phyloP scores from a whole-genome alignment of 768 basidiomycete genomes.

The Rickenella mellea region DNA sequence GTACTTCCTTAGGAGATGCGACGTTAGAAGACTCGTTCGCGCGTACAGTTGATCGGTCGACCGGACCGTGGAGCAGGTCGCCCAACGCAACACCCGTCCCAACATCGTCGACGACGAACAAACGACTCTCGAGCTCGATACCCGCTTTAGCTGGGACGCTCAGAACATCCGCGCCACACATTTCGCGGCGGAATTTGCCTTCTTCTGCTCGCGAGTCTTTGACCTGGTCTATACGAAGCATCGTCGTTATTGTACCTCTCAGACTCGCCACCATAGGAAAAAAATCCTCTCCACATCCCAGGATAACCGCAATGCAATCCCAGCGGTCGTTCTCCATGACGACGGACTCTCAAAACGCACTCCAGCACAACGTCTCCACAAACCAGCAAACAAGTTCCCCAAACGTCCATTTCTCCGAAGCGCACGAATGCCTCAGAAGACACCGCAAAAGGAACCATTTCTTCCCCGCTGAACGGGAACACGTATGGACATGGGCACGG shows the following conservation, averaged over 20 bases:
- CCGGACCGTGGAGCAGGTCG: no score
- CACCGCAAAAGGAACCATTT: slow-evolving; percentile 9
- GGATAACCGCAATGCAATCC: no score
- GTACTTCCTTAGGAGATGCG: no score
- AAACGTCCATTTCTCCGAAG: slow-evolving; percentile 16
- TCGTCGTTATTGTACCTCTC: slow-evolving; percentile 11
- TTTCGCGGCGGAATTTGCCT: slow-evolving; percentile 18
- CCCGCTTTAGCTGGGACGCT: slow-evolving; percentile 12
- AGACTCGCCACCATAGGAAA: slow-evolving; percentile 9
- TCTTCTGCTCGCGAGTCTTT: slow-evolving; percentile 21
- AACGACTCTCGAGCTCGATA: slow-evolving; percentile 21
- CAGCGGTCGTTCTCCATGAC: slow-evolving; percentile 35
- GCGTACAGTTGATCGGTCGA: no score
- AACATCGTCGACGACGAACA: slow-evolving; percentile 19
- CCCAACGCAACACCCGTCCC: slow-evolving; percentile 46
- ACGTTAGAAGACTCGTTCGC: no score
- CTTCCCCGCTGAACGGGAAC: slow-evolving; percentile 17
- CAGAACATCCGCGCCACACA: slow-evolving; percentile 15
- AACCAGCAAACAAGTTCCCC: slow-evolving; percentile 11
- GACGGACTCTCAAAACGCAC: slow-evolving; percentile 15
- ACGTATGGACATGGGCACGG: slow-evolving; percentile 14
- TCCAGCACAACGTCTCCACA: slow-evolving; percentile 9
- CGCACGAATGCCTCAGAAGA: slow-evolving; percentile 11
- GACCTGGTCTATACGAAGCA: slow-evolving; percentile 12
- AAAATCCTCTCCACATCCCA: slow-evolving; percentile 13